Evolutionary conservation across 140 eudicot species (phyloP), one percentile per base, ranked within the genome.

Genomic region (Anethum foeniculum): DNA sequence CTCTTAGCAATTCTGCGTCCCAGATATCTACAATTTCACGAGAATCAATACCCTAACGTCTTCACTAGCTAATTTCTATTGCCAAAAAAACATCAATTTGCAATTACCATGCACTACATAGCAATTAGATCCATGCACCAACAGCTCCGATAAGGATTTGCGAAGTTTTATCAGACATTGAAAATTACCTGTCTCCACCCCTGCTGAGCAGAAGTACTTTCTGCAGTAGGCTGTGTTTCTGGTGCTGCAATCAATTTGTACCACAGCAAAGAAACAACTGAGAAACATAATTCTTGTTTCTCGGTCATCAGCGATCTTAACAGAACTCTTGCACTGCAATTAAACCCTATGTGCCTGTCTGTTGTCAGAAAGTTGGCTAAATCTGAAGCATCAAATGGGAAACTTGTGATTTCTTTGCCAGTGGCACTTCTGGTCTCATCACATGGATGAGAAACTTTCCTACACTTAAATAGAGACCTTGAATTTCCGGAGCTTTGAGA

Each of bases 141-240:
- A 41, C 52, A 47, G 52, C 52, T 47, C 15, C 52, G 18, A 23
- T 54, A 54, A 4, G 30, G 18, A 71, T 6, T 72, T 38, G 77
- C 46, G 27, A 46, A 10, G 13, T 72, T 23, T 10, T 18, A 21
- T 74, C 56, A 25, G 47, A 43, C 58, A 44, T 10, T 12, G 34
- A 10, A 43, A 12, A 73, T 34, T 90, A 94, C 98, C 98, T 94
- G 98, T 81, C 98, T 94, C 98, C 98, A 94, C 83, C 98, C 98
- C 90, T 94, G 98, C 77, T 92, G 98, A 7, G 98, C 98, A 81
- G 98, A 94, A 73, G 98, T 94, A 83, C 98, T 94, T 84, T 92
- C 98, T 52, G 96, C 97, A 83, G 81, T 88, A 41, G 89, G 91
- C 81, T 94, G 93, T 7, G 93, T 94, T 83, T 94, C 98, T 54